phyloP scores from a whole-genome alignment of 805 yeast genomes.

The Teunomyces gatunensis region DNA sequence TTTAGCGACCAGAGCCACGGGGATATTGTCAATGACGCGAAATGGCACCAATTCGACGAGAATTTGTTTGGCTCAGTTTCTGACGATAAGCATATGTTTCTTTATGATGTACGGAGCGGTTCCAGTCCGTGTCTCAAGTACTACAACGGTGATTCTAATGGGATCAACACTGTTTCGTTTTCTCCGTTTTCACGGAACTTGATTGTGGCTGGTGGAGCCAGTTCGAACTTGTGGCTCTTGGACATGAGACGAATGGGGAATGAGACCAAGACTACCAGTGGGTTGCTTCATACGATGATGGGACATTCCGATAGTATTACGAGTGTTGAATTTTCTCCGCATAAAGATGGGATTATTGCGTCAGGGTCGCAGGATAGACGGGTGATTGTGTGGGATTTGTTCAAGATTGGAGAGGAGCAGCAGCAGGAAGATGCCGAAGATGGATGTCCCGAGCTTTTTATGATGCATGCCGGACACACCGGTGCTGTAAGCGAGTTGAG shows the following conservation, averaged over 20 bases:
- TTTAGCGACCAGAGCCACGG: conserved; percentile 33
- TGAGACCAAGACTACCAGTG: conserved; percentile 11
- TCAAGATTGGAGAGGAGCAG: conserved; percentile 80
- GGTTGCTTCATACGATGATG: conserved; percentile 66
- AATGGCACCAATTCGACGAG: conserved; percentile 60
- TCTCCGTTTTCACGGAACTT: conserved; percentile 59
- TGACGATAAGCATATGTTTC: conserved; percentile 57
- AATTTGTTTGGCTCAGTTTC: conserved; percentile 67
- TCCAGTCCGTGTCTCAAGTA: conserved; percentile 22
- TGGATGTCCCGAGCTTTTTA: conserved; percentile 82
- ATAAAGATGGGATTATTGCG: conserved; percentile 71
- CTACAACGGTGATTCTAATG: conserved; percentile 28
- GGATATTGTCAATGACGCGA: conserved; percentile 71
- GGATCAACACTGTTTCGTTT: conserved; percentile 64
- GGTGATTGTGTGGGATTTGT: conserved; percentile 77
- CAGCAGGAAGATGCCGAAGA: conserved; percentile 85
- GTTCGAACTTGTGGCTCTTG: conserved; percentile 62
- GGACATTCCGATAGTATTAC: conserved; percentile 78
- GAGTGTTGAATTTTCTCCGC: conserved; percentile 73
- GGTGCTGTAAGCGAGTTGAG: conserved; percentile 71
- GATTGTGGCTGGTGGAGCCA: conserved; percentile 68
- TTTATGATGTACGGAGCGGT: conserved; percentile 52
- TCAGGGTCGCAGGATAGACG: conserved; percentile 77
- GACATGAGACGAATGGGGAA: conserved; percentile 51
- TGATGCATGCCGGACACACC: conserved; percentile 93